These are phyloP conservation scores for Candida tallmaniae DNA, from an alignment of 805 yeast species.

Conservation along the genomic window DNA sequence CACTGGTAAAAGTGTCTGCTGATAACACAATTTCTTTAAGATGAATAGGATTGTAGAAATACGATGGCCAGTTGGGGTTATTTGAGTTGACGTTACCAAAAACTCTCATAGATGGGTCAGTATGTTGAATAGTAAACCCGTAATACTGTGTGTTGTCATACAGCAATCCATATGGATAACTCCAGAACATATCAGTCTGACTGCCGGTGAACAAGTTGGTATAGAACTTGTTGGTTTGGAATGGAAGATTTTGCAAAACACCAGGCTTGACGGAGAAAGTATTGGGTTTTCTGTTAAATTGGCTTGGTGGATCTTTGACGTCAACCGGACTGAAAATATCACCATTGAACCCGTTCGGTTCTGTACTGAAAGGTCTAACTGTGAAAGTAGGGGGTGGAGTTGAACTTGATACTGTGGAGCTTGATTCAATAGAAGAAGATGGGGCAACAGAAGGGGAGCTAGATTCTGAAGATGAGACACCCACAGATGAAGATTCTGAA, in stretches of 20 bases:
- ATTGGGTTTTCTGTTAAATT: constrained; percentile 42
- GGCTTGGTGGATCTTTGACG: constrained; percentile 23
- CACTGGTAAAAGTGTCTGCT: constrained; percentile 24
- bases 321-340: constrained; percentile 48
- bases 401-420: background rate
- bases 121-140: constrained; percentile 62
- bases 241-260: constrained; percentile 36
- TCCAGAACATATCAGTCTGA: constrained; percentile 51
- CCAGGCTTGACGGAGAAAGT: constrained; percentile 46
- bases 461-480: background rate
- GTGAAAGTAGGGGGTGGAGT: background rate
- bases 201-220: constrained; percentile 55
- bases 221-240: constrained; percentile 73
- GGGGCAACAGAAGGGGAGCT: background rate
- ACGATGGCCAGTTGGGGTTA: constrained; percentile 32
- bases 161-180: constrained; percentile 63
- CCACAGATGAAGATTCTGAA: background rate
- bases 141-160: constrained; percentile 41
- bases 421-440: background rate
- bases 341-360: constrained; percentile 18
- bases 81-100: constrained; percentile 43
- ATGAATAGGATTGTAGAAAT: constrained; percentile 52
- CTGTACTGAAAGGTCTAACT: constrained; percentile 2
- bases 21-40: constrained; percentile 52
- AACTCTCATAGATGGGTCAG: constrained; percentile 37